phyloP scores from a whole-genome alignment of 2,329 filamentous ascomycete species.

The Metarhizium rileyi region DNA sequence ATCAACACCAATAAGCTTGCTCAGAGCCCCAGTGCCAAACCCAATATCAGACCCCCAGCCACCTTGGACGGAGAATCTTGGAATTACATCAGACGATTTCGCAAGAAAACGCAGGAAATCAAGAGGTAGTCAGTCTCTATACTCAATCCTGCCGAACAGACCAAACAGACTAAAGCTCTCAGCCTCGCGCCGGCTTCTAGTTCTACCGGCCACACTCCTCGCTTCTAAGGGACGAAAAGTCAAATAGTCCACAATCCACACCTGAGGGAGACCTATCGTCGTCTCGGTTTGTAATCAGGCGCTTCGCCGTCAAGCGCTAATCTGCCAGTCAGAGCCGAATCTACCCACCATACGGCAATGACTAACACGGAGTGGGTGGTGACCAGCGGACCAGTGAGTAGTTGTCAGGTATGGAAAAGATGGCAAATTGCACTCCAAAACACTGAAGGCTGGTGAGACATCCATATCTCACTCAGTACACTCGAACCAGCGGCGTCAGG shows the following conservation, averaged over 20 bases:
- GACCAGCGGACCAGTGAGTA: background rate
- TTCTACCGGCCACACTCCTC: background rate
- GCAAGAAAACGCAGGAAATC: background rate
- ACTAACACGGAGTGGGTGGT: background rate
- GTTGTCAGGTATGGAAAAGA: slow-evolving; percentile 8
- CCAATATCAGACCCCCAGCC: background rate
- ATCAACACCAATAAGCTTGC: background rate
- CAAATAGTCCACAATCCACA: background rate
- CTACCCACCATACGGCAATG: background rate
- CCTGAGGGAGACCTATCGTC: background rate
- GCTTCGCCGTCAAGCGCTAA: background rate
- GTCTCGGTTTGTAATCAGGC: background rate
- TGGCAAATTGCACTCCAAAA: slow-evolving; percentile 17
- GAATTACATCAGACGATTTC: background rate
- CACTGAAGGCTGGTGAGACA: slow-evolving; percentile 19
- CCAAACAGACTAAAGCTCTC: background rate
- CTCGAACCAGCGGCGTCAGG: slow-evolving; percentile 8
- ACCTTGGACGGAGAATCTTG: background rate
- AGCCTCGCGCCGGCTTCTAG: background rate
- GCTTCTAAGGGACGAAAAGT: background rate
- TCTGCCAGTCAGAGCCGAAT: background rate
- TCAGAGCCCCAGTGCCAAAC: background rate
- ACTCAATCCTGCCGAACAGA: background rate
- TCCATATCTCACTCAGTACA: slow-evolving; percentile 14
- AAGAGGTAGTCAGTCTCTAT: background rate